Evolutionary conservation across 2,329 filamentous ascomycete species (phyloP), one percentile per base, ranked within the genome.

Genomic region (Stagonosporopsis rhizophila): DNA sequence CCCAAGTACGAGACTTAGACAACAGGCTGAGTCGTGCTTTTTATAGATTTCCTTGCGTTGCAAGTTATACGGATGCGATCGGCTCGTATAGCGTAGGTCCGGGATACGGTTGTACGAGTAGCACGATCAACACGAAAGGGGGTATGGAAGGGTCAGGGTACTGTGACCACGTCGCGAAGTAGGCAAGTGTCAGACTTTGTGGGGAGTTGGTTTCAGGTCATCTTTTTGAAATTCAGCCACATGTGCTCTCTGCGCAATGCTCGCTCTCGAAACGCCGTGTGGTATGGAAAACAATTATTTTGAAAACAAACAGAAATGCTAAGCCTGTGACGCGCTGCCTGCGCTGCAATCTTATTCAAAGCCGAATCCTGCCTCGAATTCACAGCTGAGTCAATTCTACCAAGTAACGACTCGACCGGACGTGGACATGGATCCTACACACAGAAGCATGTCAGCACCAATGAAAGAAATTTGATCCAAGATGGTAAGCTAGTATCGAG

Each of bases 401-500:
- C 52, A 66, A 41, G 58, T 66, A 15, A 51, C 50, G 23, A 63
- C 47, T 56, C 59, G 55, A 45, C 40, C 46, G 15, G 64, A 60
- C 14, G 47, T 50, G 20, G 60, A 61, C 51, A 44, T 60, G 44
- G 56, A 59, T 44, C 58, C 67, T 68, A 58, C 23, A 53, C 23
- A 47, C 40, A 46, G 55, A 52, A 52, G 45, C 17, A 41, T 52
- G 51, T 68, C 51, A 70, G 59, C 58, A 46, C 56, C 47, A 45
- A 38, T 4, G 35, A 53, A 56, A 57, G 48, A 28, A 32, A 54
- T 25, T 34, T 25, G 28, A 57, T 39, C 23, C 45, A 37, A 55
- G 28, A 42, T 60, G 51, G 7, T 20, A 32, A 27, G 56, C 62
- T 68, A 75, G 65, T 75, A 75, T 69, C 71, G 70, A 52, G 72